Evolutionary conservation across 768 basidiomycete genomes (phyloP).

Genomic region (Sistotremastrum suecicum): DNA sequence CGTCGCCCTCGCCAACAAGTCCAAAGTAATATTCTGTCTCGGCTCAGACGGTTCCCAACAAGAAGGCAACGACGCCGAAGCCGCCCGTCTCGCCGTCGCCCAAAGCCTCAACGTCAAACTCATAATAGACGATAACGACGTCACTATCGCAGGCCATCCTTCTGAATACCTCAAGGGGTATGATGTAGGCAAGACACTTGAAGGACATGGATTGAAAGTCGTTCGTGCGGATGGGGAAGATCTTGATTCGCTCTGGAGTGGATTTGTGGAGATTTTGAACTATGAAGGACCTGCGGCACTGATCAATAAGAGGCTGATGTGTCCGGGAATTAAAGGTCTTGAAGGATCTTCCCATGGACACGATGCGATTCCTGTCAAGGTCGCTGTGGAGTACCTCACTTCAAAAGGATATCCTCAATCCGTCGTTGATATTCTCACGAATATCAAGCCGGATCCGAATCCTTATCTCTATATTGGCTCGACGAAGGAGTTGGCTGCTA

Average conservation of each 20-base stretch:
- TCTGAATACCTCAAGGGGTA: constrained; percentile 77
- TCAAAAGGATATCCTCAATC: constrained; percentile 40
- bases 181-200: constrained; percentile 52
- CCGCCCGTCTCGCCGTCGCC: constrained; percentile 76
- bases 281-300: constrained; percentile 71
- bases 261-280: constrained; percentile 36
- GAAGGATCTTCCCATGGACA: constrained; percentile 72
- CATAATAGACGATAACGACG: constrained; percentile 82
- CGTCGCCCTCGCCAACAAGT: constrained; percentile 63
- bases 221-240: constrained; percentile 64
- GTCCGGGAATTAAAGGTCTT: constrained; percentile 56
- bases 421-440: constrained; percentile 39
- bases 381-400: constrained; percentile 62
- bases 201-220: constrained; percentile 74
- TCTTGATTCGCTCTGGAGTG: constrained; percentile 63
- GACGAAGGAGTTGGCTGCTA: constrained; percentile 62
- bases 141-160: constrained; percentile 86
- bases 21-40: constrained; percentile 67
- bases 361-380: constrained; percentile 73
- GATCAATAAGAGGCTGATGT: constrained; percentile 55
- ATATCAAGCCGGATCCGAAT: constrained; percentile 43
- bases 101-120: constrained; percentile 74
- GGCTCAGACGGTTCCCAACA: constrained; percentile 89
- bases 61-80: constrained; percentile 85
- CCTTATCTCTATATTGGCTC: constrained; percentile 57